Evolutionary conservation across 2,329 filamentous ascomycete genomes (phyloP), one percentile per base, ranked within the genome.

Genomic region (Thelonectria blattea): DNA sequence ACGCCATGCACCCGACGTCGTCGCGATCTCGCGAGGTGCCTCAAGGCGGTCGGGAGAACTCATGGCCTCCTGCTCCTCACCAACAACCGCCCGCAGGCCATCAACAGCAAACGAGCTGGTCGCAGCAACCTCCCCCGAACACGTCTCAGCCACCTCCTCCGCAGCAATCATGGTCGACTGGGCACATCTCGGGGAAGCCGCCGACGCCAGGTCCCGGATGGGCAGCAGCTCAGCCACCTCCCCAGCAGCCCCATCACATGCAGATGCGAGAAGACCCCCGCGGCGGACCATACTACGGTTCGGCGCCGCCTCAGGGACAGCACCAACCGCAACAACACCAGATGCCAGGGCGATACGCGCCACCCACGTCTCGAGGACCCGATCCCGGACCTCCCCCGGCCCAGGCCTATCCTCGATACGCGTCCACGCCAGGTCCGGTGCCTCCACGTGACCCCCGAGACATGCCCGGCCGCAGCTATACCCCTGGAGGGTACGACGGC

Each of bases 1-100:
- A 87, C 58, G 75, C 79, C 1, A 71, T 77, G 10, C 83, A 86
- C 68, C 75, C 77, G n/a, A 68, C 79, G 20, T 71, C 75, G 14
- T 69, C 80, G 12, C 76, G 80, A 27, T 73, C 77, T 11, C 79
- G 81, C 18, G 83, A 85, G 47, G 64, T 73, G 15, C 68, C 79
- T 0, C 75, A 68, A 53, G 71, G 59, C 72, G 77, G 78, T 43
- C 73, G 74, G 47, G 75, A 77, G 30, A 71, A 67, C 37, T 65
- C 76, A 8, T 78, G 78, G 68, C 78, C 76, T n/a, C 56, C 67
- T 15, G 32, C 65, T 24, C 43, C 56, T 12, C 69, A 70, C 47
- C 69, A 67, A 41, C 71, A 66, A 32, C 59, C 60, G 27, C 62
- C 65, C 30, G 47, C 67, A 20, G 60, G 49, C 53, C 55, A 70